Evolutionary conservation across 345 rosid species (phyloP).

Genomic region (Camelina hispida): DNA sequence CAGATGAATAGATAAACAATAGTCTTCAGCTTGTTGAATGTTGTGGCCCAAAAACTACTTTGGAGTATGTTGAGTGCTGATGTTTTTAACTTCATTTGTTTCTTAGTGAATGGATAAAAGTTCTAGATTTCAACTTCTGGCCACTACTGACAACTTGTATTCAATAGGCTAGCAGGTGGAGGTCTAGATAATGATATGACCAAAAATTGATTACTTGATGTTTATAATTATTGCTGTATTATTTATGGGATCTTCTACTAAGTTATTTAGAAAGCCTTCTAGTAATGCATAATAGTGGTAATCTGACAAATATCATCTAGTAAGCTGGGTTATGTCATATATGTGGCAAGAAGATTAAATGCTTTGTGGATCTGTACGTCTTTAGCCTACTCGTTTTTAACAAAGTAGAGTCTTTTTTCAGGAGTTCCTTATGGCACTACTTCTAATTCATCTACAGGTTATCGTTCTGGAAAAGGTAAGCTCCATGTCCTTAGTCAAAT

Average conservation of each 20-base stretch:
- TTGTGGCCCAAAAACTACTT: neutral
- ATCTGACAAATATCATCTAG: conserved; percentile 17
- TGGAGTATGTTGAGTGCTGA: conserved; percentile 4
- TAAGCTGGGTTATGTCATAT: conserved; percentile 3
- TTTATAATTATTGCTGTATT: conserved; percentile 6
- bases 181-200: conserved; percentile 2
- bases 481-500: conserved; percentile 35
- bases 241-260: conserved; percentile 13
- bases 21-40: neutral
- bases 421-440: conserved; percentile 90
- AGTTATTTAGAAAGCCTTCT: conserved; percentile 13
- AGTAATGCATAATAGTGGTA: conserved; percentile 12
- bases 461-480: conserved; percentile 93
- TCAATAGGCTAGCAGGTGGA: neutral
- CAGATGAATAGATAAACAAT: neutral
- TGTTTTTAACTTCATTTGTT: conserved; percentile 16
- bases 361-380: conserved; percentile 21
- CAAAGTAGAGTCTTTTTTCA: conserved; percentile 73
- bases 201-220: neutral
- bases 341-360: conserved; percentile 14
- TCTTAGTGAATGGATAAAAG: conserved; percentile 9
- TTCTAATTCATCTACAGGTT: conserved; percentile 80
- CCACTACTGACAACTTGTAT: neutral
- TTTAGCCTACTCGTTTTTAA: conserved; percentile 45
- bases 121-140: conserved; percentile 19